phyloP scores from a whole-genome alignment of 768 basidiomycete species.

The Mycena olivaceomarginata region DNA sequence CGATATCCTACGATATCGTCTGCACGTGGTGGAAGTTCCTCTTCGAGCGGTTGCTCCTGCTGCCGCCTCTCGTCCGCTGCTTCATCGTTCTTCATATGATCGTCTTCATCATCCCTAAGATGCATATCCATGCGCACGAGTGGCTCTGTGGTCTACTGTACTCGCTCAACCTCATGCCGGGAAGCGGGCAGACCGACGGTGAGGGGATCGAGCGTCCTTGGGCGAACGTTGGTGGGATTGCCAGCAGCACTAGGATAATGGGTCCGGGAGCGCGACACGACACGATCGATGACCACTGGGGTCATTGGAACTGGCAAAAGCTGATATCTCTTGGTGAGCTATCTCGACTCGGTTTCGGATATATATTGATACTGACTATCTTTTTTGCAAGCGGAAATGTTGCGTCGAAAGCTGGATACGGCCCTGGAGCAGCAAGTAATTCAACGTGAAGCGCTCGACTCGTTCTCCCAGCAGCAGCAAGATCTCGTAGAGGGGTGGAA shows the following conservation, averaged over 20 bases:
- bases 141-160: not conserved
- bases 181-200: not conserved
- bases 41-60: not conserved
- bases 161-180: not conserved
- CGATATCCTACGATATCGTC: not conserved
- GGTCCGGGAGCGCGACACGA: conserved; percentile 47
- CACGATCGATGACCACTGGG: conserved; percentile 47
- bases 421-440: not conserved
- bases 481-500: conserved; percentile 9
- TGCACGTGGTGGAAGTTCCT: not conserved
- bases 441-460: not conserved
- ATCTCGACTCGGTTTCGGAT: no score
- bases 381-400: not conserved
- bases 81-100: not conserved
- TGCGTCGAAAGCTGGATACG: not conserved
- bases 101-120: not conserved
- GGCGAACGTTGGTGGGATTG: conserved; percentile 40
- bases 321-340: not conserved
- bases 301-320: conserved; percentile 44
- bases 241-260: conserved; percentile 54
- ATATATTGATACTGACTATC: not conserved
- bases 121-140: not conserved
- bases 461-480: conserved; percentile 4
- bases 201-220: not conserved
- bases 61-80: not conserved